Evolutionary conservation across 768 basidiomycete genomes (phyloP).

Genomic region (Rhizopogon vulgaris): DNA sequence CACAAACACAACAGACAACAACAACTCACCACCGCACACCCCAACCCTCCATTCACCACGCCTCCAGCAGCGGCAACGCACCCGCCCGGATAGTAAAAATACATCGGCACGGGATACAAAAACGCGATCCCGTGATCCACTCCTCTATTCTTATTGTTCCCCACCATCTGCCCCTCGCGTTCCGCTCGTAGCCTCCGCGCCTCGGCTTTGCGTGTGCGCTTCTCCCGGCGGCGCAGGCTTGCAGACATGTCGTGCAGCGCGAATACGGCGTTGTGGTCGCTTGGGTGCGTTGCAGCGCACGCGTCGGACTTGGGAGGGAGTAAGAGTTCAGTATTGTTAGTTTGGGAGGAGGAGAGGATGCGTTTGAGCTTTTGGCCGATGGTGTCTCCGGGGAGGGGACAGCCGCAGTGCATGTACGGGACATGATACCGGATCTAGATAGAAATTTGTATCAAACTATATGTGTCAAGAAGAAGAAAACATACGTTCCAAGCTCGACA

Average conservation of each 20-base stretch:
- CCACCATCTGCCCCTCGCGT: conserved; percentile 9
- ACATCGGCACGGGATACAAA: conserved; percentile 33
- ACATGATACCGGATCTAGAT: conserved; percentile 40
- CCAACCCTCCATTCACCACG: background rate
- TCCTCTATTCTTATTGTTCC: background rate
- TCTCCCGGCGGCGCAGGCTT: conserved; percentile 15
- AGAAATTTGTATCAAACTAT: background rate
- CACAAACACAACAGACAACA: background rate
- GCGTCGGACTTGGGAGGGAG: conserved; percentile 26
- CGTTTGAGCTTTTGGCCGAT: conserved; percentile 39
- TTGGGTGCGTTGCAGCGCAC: conserved; percentile 42
- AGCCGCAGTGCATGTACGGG: conserved; percentile 54
- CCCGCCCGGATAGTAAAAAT: conserved; percentile 17
- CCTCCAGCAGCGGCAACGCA: conserved; percentile 6
- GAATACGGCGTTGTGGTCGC: conserved; percentile 46
- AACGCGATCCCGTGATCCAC: conserved; percentile 28
- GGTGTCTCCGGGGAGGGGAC: conserved; percentile 43
- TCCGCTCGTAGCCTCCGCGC: conserved; percentile 23
- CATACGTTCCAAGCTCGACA: conserved; percentile 36
- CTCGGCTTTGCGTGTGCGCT: conserved; percentile 19
- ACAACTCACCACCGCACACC: conserved; percentile 5
- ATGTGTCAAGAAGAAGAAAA: background rate
- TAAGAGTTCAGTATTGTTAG: conserved; percentile 16
- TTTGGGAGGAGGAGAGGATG: conserved; percentile 7
- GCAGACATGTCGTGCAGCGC: conserved; percentile 20